These are phyloP conservation scores for Polychaeton citri DNA, from an alignment of 2,329 filamentous ascomycete genomes.

Conservation along the genomic window DNA sequence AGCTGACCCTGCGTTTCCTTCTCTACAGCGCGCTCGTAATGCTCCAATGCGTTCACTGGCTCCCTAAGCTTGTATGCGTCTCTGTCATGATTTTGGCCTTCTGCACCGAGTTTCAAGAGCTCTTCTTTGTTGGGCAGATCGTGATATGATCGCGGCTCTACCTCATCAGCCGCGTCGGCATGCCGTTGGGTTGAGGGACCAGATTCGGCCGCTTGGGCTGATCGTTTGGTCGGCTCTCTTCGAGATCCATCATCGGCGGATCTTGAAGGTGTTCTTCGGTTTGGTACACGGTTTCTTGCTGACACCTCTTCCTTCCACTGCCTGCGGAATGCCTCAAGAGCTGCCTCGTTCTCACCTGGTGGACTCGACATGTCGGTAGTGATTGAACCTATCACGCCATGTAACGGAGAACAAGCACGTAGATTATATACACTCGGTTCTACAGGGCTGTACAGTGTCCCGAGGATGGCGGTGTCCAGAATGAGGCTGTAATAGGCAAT, in stretches of 20 bases:
- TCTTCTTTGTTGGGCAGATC: slow-evolving; percentile 34
- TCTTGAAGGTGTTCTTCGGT: slow-evolving; percentile 1
- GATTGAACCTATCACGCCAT: no score
- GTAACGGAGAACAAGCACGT: no score
- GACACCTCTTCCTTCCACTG: slow-evolving; percentile 76
- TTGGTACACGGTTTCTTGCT: slow-evolving; percentile 29
- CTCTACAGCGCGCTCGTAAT: slow-evolving; percentile 85
- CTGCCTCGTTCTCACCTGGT: slow-evolving; percentile 34
- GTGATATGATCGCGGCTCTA: slow-evolving; percentile 28
- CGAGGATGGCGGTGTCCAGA: no score
- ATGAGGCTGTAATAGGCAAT: no score
- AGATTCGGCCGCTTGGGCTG: slow-evolving; percentile 3
- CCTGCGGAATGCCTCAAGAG: slow-evolving; percentile 74
- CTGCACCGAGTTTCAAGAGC: slow-evolving; percentile 25
- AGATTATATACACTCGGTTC: no score
- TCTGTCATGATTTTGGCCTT: slow-evolving; percentile 26
- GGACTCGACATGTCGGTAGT: background rate
- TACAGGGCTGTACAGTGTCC: no score
- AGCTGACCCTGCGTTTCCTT: slow-evolving; percentile 74
- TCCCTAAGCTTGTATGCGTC: slow-evolving; percentile 26
- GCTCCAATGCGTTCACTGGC: slow-evolving; percentile 69
- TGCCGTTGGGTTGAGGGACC: slow-evolving; percentile 11
- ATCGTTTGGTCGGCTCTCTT: slow-evolving; percentile 3
- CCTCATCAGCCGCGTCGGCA: slow-evolving; percentile 23
- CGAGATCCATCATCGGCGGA: background rate